Evolutionary conservation across 192 early-diverging fungal species (phyloP), one percentile per base, ranked within the genome.

Genomic region (Linnemannia schmuckeri): DNA sequence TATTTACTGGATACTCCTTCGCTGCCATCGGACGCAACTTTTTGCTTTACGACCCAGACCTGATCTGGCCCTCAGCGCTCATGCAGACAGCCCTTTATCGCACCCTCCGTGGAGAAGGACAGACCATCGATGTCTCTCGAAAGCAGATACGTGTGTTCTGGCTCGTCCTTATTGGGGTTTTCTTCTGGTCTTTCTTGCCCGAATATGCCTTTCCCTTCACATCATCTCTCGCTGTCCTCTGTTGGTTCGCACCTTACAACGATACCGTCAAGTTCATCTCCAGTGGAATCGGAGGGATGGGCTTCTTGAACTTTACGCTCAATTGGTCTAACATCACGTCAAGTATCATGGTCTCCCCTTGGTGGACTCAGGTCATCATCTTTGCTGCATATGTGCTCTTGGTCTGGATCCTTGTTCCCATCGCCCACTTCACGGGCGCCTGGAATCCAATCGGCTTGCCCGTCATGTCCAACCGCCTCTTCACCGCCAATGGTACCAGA

Each of bases 271-370:
- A 84, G 40, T 89, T 89, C 74, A 79, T 91, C 46, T 80, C 87
- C 70, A 83, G 84, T 79, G 89, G 88, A 5, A 63, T 89, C 13
- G 82, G 89, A 8, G 90, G 90, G 10, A 86, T 91, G 83, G 90
- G 90, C 20, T 81, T 91, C 55, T 38, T 89, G 41, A 89, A 89
- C 84, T 90, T 91, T 68, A 90, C 88, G 6, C 63, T 90, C 46
- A 70, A 89, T 63, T 91, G 90, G 90, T 88, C 82, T 18, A 87
- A 88, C 44, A 79, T 89, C 38, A 88, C 88, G 18, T 84, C 82
- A 22, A 83, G 46, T 9, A 85, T 88, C 74, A 83, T 89, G 73
- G 78, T 88, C 33, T 85, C 83, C 38, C 90, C 90, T 4, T 89
- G 87, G 89, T 88, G 82, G 78, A 88, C 88, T 42, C 85, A 87